Base-by-base conservation (phyloP, 129 eudicot genomes). In the Heracleum sosnowskyi region DNA sequence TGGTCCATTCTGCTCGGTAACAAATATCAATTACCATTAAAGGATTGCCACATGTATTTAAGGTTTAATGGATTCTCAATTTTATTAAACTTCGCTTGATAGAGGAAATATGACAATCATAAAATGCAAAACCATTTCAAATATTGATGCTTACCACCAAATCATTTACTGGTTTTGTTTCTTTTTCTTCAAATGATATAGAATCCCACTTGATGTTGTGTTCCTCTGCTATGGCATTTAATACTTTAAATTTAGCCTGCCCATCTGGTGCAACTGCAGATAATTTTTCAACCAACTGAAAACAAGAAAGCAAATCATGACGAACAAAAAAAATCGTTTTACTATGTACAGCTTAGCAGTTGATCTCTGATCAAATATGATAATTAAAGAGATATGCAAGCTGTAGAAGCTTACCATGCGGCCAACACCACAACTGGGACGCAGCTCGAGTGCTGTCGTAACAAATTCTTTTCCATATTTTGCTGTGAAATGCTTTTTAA, bases 391-490 rank as follows among this genome's bases (percentile, higher is more conserved):
- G 49, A 34, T 11, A 35, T 31, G 39, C 33, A 36, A 72, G 11
- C 26, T 31, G 22, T 4, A 47, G 12, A 77, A 49, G 80, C 89
- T 75, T 88, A 95, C 98, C 97, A 85, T 79, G 82, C 92, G 93
- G 89, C 89, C 84, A 20, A 91, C 98, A 78, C 98, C 98, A 85
- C 90, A 82, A 73, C 82, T 85, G 41, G 98, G 98, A 75, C 93
- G 94, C 80, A 95, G 75, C 77, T 95, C 98, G 62, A 83, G 80
- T 60, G 98, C 98, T 66, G 89, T 87, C 69, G 86, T 77, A 46
- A 80, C 86, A 46, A 95, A 95, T 78, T 91, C 98, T 85, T 91
- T 91, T 76, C 98, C 98, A 77, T 95, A 95, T 85, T 95, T 95
- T 33, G 91, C 89, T 51, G 85, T 86, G 28, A 95, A 86, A 45